A percentile compares a stretch with the other conserved stretches of the same genome.
Evolutionary conservation across 2,329 filamentous ascomycete species (phyloP).

Genomic region (Trichoderma sp.): DNA sequence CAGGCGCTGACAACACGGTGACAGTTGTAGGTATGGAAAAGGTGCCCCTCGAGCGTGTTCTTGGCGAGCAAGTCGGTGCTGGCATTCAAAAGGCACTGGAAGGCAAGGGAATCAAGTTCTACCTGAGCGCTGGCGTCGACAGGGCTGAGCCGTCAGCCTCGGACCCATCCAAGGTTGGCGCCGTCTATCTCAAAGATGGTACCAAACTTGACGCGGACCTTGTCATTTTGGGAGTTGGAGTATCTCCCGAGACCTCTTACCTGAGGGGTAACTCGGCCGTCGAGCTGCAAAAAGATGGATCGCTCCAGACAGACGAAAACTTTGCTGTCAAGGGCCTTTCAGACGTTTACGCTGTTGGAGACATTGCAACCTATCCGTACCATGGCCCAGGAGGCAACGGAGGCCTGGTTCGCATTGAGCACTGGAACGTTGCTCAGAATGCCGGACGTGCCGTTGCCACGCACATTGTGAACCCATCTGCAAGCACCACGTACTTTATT

Average conservation of each 20-base stretch:
- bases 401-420: conserved; percentile 80
- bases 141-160: conserved; percentile 74
- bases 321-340: conserved; percentile 77
- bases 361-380: conserved; percentile 95
- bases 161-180: conserved; percentile 73
- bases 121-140: conserved; percentile 78
- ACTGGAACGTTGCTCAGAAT: conserved; percentile 98
- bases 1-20: conserved; percentile 77
- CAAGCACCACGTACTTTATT: conserved; percentile 71
- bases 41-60: conserved; percentile 80
- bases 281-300: conserved; percentile 80
- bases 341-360: conserved; percentile 89
- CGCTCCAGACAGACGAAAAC: conserved; percentile 75
- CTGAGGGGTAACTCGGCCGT: conserved; percentile 73
- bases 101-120: conserved; percentile 86
- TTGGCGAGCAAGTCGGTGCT: conserved; percentile 78
- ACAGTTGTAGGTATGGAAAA: conserved; percentile 88
- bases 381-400: conserved; percentile 83
- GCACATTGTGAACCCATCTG: conserved; percentile 70
- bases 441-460: conserved; percentile 78
- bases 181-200: conserved; percentile 82
- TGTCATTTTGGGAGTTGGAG: conserved; percentile 89
- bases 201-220: conserved; percentile 83
- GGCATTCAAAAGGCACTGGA: conserved; percentile 81
- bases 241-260: conserved; percentile 82